Base-by-base conservation (phyloP, 139 green algal species). In the Chlamydomonas sp. region DNA sequence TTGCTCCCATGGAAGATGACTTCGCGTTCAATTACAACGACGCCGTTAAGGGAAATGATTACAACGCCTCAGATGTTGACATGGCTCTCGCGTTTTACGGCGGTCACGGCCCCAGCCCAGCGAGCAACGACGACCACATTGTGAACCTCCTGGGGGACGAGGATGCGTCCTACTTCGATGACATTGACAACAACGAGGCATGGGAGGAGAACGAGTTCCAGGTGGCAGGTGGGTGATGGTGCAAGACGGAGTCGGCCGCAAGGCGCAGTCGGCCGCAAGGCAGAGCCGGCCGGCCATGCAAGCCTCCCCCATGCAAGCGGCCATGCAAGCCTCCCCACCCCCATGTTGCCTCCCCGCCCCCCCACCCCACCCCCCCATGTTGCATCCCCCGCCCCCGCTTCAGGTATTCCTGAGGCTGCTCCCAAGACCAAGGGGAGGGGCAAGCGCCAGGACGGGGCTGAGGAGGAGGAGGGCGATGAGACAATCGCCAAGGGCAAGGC, bases 391-490 rank as follows among this genome's bases (percentile, higher is more conserved):
- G n/a, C n/a, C n/a, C n/a, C n/a, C n/a, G n/a, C n/a, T n/a, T n/a
- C n/a, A n/a, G 76, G 76, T 74, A 82, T 82, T 31, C 76, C 76
- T 33, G 76, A 82, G 68, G 76, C 76, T 37, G 76, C 76, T 3
- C 76, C 76, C 30, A 82, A 82, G 76, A 72, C 71, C 58, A 54
- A 69, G 10, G 26, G 67, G 22, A 2, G 71, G 33, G 58, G 31
- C 5, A 30, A 61, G 24, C 58, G 69, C 35, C 66, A 26, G 33
- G 58, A 66, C 3, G 54, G 30, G 3, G 69, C 43, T 3, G 67
- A 74, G 6, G 61, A 1, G 20, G 72, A 78, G 38, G 35, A 38
- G 10, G 65, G 39, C 43, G 39, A 62, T 61, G 76, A 82, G 35
- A 50, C 73, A 2, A 33, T 78, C 30, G 67, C 58, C 29, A 49